A percentile compares a stretch with the other conserved stretches of the same genome.
phyloP scores from a whole-genome alignment of 768 basidiomycete species.

The Trametes sanguinea region DNA sequence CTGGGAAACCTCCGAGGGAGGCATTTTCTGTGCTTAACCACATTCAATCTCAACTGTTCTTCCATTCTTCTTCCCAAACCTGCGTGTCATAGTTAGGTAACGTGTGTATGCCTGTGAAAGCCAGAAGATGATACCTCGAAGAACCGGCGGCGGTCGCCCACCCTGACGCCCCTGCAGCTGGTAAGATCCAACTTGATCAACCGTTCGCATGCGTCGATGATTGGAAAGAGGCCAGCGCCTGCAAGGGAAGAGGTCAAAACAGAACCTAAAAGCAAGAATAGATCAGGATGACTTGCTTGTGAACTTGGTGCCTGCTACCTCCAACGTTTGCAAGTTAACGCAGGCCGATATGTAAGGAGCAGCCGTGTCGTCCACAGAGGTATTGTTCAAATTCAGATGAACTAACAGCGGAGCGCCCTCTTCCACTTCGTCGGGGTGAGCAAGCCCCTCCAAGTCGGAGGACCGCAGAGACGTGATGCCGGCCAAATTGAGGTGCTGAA shows the following conservation, averaged over 20 bases:
- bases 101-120: background rate
- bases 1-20: background rate
- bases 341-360: constrained; percentile 56
- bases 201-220: constrained; percentile 58
- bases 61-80: constrained; percentile 38
- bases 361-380: constrained; percentile 59
- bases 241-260: background rate
- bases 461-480: constrained; percentile 54
- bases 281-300: constrained; percentile 47
- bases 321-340: constrained; percentile 46
- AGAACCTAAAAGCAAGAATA: background rate
- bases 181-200: constrained; percentile 63
- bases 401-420: constrained; percentile 43
- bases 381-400: constrained; percentile 58
- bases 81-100: background rate
- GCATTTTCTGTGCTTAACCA: background rate
- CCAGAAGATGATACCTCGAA: constrained; percentile 51
- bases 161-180: constrained; percentile 62
- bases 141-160: constrained; percentile 62
- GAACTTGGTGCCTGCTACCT: constrained; percentile 59
- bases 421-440: constrained; percentile 34
- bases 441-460: constrained; percentile 50
- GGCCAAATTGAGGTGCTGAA: constrained; percentile 56
- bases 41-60: constrained; percentile 6
- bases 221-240: constrained; percentile 57